Conservation (phyloP, 352 stramenopile genomes). For the Thraustochytrium striatum region DNA sequence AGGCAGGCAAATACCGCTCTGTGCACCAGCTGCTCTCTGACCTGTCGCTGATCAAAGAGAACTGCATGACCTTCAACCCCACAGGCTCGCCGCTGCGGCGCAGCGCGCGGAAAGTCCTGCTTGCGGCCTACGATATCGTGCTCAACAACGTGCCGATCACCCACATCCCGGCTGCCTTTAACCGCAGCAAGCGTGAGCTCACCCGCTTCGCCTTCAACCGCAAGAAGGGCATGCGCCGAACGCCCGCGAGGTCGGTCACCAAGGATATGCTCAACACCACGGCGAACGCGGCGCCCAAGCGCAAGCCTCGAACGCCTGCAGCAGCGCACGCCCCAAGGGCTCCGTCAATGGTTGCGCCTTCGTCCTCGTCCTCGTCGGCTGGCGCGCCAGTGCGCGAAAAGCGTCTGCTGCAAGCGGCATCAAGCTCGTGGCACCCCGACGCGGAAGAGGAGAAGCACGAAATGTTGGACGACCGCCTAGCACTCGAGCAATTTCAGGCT, state of each 20-base stretch:
- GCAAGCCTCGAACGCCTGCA: too few species aligned
- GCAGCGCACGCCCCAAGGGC: too few species aligned
- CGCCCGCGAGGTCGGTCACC: not conserved
- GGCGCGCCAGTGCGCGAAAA: too few species aligned
- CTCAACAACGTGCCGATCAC: not conserved
- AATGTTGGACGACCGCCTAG: too few species aligned
- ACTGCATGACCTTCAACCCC: slow-evolving; percentile 39
- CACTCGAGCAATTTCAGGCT: too few species aligned
- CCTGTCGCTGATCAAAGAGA: slow-evolving; percentile 5
- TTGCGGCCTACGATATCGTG: not conserved
- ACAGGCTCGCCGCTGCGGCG: not conserved
- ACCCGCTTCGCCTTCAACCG: not conserved
- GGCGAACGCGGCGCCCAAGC: not conserved
- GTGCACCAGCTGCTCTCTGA: slow-evolving; percentile 29
- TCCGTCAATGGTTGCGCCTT: too few species aligned
- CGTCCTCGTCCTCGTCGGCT: too few species aligned
- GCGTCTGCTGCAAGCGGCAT: too few species aligned
- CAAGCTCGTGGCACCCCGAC: too few species aligned
- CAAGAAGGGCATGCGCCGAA: not conserved
- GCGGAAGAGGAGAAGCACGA: too few species aligned
- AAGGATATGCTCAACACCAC: slow-evolving; percentile 6
- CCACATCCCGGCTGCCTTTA: not conserved
- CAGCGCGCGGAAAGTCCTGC: not conserved
- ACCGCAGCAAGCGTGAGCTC: slow-evolving; percentile 25
- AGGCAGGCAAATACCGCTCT: not conserved